Evolutionary conservation across 306 rosid species (phyloP).

Genomic region (Rosa multiflora): DNA sequence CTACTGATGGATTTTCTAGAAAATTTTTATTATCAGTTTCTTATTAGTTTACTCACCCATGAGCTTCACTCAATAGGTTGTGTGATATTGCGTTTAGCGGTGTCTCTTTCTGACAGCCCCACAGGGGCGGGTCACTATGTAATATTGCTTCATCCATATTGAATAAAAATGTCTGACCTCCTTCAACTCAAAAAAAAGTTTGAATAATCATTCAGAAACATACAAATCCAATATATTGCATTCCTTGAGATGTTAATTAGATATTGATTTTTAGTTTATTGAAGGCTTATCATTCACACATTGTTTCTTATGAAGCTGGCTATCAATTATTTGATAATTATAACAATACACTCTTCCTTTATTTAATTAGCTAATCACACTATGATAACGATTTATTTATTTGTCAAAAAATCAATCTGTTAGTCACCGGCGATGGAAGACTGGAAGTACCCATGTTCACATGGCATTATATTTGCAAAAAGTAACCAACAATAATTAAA

Average conservation of each 20-base stretch:
- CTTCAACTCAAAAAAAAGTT: neutral
- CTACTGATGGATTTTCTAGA: too few species aligned
- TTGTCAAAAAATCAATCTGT: neutral
- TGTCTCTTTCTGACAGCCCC: too few species aligned
- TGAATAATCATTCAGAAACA: neutral
- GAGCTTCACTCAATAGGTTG: too few species aligned
- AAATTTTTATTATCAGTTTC: too few species aligned
- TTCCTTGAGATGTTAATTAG: too few species aligned
- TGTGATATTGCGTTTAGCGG: too few species aligned
- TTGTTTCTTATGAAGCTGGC: neutral
- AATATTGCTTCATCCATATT: too few species aligned
- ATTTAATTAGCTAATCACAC: neutral
- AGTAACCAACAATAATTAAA: neutral
- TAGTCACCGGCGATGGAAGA: too few species aligned
- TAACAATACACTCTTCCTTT: neutral
- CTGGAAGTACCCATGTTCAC: neutral
- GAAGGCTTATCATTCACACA: neutral
- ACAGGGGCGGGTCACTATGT: too few species aligned
- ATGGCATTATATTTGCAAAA: neutral
- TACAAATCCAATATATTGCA: conserved; percentile 6
- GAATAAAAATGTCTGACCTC: too few species aligned
- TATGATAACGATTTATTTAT: neutral
- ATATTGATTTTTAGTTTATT: neutral
- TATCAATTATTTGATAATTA: neutral
- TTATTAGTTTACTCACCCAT: too few species aligned